Percentiles rank a stretch among this genome's conserved stretches.
Evolutionary conservation across 2,329 filamentous ascomycete species (phyloP).

Genomic region (Xylogone sp.): DNA sequence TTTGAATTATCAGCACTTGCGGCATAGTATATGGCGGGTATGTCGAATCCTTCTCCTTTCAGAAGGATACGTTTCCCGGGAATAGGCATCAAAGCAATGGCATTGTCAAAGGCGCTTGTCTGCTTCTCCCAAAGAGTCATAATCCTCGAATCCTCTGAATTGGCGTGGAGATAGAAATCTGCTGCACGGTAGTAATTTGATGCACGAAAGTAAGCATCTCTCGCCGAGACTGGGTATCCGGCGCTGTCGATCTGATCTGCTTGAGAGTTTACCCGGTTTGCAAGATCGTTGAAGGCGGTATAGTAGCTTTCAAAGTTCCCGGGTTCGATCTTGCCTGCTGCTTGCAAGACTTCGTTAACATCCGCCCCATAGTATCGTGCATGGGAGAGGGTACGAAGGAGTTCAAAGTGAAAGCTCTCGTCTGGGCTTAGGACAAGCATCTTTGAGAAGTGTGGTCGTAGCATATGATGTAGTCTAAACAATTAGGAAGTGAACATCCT

Average conservation of each 20-base stretch:
- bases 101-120: constrained; percentile 34
- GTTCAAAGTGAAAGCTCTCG: constrained; percentile 22
- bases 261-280: constrained; percentile 2
- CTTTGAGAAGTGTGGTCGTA: no score
- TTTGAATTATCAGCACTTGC: constrained; percentile 13
- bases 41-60: constrained; percentile 27
- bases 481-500: no score
- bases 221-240: constrained; percentile 18
- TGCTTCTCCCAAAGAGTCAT: constrained; percentile 33
- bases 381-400: constrained; percentile 18
- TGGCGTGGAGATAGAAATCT: constrained; percentile 38
- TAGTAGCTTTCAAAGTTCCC: constrained; percentile 6
- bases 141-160: constrained; percentile 38
- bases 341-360: constrained; percentile 1
- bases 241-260: constrained; percentile 16
- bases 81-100: constrained; percentile 29
- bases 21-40: constrained; percentile 34
- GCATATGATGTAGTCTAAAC: no score
- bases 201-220: constrained; percentile 33
- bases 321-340: constrained; percentile 1
- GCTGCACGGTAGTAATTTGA: constrained; percentile 39
- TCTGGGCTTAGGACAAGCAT: constrained; percentile 22
- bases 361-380: constrained; percentile 13
- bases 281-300: constrained; percentile 4
- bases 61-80: constrained; percentile 32